phyloP scores from a whole-genome alignment of 228 moss, liverwort and hornwort species.

The Sphagnum fallax region DNA sequence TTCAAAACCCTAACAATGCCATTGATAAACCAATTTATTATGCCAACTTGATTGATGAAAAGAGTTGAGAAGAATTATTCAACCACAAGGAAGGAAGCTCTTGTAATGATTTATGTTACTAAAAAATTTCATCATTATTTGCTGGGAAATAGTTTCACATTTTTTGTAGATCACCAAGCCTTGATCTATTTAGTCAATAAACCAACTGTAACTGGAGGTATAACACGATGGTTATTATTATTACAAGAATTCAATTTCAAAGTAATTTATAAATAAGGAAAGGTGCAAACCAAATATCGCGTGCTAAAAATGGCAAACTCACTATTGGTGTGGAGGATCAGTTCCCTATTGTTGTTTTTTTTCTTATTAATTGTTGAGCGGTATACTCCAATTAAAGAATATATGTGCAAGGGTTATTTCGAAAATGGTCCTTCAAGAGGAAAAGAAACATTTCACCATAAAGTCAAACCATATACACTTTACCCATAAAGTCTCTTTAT shows the following conservation, averaged over 20 bases:
- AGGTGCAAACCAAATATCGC: no score
- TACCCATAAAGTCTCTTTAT: no score
- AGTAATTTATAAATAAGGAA: no score
- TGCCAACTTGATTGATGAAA: neutral
- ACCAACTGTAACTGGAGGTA: neutral
- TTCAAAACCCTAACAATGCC: neutral
- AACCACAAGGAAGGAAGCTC: neutral
- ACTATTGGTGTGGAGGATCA: neutral
- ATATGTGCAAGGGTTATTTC: no score
- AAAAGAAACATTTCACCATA: no score
- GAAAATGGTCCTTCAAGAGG: no score
- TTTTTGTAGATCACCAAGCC: constrained; percentile 1
- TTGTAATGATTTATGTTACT: constrained; percentile 3
- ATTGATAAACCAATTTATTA: constrained; percentile 1
- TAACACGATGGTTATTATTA: no score
- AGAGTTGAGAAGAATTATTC: neutral
- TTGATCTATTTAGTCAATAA: constrained; percentile 2
- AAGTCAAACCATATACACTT: no score
- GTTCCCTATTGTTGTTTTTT: no score
- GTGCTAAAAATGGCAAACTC: neutral
- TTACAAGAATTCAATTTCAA: no score
- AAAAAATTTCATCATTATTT: constrained; percentile 10
- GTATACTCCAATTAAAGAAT: no score
- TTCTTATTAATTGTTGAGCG: no score
- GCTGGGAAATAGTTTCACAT: neutral